A percentile compares a stretch with the other conserved stretches of the same genome.
These are phyloP conservation scores for Magnolia sinica DNA, from an alignment of 164 flowering plant genomes.

Conservation along the genomic window DNA sequence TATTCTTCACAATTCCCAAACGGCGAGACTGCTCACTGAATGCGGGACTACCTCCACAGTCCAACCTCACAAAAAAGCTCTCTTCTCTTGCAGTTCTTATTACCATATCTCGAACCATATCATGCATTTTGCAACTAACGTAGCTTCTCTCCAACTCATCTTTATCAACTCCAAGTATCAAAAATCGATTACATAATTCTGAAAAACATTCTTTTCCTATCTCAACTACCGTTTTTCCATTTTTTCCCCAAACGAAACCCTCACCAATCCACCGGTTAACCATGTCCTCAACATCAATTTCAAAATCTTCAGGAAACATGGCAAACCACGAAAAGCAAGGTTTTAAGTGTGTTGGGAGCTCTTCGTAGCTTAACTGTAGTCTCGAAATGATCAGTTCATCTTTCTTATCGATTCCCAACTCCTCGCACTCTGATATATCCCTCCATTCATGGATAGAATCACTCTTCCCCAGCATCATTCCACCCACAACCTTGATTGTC, in stretches of 20 bases:
- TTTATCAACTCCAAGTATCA: background rate
- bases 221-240: background rate
- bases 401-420: background rate
- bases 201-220: constrained; percentile 3
- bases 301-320: background rate
- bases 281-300: background rate
- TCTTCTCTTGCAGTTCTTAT: background rate
- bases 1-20: background rate
- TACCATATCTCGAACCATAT: background rate
- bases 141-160: background rate
- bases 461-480: background rate
- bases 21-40: background rate
- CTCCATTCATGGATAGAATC: background rate
- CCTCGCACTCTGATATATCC: background rate
- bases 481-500: background rate
- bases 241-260: background rate
- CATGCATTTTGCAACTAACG: background rate
- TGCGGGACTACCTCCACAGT: background rate
- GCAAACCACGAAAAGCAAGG: background rate
- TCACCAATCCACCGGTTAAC: background rate
- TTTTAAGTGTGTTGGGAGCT: background rate
- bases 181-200: background rate
- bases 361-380: background rate
- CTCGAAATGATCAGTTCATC: background rate
- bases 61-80: background rate